A percentile compares a stretch with the other conserved stretches of the same genome.
Conservation (phyloP, 352 stramenopile genomes). For the Poterioochromonas sp. region DNA sequence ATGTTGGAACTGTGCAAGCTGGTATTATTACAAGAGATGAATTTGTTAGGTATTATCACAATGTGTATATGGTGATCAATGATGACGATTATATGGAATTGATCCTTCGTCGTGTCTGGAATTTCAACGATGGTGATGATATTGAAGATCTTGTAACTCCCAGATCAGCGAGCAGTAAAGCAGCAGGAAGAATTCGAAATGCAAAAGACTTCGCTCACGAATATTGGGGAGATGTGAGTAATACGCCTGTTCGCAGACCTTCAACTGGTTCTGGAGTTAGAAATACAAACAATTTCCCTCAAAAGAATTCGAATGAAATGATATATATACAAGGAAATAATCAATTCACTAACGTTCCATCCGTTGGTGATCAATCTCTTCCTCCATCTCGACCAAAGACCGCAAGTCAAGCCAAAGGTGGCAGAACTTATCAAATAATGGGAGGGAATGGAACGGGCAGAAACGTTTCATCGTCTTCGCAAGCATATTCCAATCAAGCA, state of each 20-base stretch:
- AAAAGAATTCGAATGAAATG: not conserved
- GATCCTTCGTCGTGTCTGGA: conserved; percentile 70
- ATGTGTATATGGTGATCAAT: conserved; percentile 69
- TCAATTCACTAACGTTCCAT: not conserved
- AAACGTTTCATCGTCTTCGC: not conserved
- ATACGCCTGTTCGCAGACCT: not conserved
- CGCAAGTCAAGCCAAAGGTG: not conserved
- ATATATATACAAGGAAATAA: no score
- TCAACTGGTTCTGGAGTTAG: not conserved
- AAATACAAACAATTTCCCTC: not conserved
- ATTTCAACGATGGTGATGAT: conserved; percentile 41
- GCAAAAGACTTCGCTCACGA: not conserved
- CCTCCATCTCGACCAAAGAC: not conserved
- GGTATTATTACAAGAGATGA: conserved; percentile 47
- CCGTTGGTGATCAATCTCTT: not conserved
- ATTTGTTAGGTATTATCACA: conserved; percentile 69
- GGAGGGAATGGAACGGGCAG: not conserved
- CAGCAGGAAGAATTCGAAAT: not conserved
- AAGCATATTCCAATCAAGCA: no score
- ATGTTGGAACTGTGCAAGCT: conserved; percentile 44
- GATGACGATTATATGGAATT: conserved; percentile 77
- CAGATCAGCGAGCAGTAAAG: not conserved
- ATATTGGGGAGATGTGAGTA: not conserved
- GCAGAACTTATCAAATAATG: not conserved
- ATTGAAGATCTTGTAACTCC: not conserved